These are phyloP conservation scores for Alternaria sp. DNA, from an alignment of 2,329 filamentous ascomycete species.

Conservation along the genomic window DNA sequence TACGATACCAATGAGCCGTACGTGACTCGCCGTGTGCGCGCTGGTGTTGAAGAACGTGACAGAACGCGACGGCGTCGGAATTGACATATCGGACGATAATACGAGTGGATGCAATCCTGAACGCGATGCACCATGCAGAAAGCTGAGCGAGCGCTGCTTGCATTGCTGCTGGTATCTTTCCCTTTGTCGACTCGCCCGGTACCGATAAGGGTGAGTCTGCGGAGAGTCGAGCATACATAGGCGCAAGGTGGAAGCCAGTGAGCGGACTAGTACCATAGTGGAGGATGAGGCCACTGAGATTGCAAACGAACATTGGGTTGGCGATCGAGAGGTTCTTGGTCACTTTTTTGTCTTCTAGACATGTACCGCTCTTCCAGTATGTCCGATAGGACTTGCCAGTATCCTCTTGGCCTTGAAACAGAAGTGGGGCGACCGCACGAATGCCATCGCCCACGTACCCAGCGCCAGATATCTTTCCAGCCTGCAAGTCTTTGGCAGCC, in stretches of 20 bases:
- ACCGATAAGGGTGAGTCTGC: background rate
- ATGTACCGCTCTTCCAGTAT: background rate
- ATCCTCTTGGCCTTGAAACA: background rate
- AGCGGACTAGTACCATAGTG: background rate
- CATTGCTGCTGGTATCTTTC: background rate
- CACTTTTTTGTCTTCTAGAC: background rate
- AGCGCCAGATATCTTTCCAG: background rate
- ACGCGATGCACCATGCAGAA: conserved; percentile 56
- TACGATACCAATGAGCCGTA: conserved; percentile 57
- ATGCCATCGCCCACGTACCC: background rate
- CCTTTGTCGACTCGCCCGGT: background rate
- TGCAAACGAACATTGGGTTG: background rate
- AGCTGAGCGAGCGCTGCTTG: conserved; percentile 59
- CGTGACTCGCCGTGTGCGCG: conserved; percentile 40
- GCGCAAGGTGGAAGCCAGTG: background rate
- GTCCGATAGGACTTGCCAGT: background rate
- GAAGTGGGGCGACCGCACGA: background rate
- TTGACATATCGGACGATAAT: conserved; percentile 52
- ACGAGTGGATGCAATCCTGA: conserved; percentile 42
- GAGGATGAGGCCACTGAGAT: background rate
- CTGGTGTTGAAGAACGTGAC: background rate
- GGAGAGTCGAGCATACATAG: background rate
- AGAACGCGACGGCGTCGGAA: background rate
- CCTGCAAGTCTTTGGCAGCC: background rate
- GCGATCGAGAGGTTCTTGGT: background rate